phyloP scores from a whole-genome alignment of 164 flowering plant species.

The Dillenia suffruticosa region DNA sequence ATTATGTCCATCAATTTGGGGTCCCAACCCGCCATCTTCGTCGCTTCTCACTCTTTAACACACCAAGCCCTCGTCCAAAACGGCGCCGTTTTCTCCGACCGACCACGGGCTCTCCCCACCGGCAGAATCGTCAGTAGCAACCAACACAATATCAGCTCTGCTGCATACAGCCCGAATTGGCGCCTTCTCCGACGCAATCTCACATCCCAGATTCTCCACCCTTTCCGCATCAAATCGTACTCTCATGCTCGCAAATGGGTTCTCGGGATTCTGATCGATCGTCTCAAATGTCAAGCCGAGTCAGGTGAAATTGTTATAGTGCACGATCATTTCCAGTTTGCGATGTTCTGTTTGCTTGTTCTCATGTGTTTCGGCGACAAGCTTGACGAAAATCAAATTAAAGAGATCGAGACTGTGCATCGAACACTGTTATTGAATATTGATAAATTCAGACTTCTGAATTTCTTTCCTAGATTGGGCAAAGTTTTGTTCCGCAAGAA shows the following conservation, averaged over 20 bases:
- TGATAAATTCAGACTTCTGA: conserved; percentile 10
- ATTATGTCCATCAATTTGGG: conserved; percentile 35
- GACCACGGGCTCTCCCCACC: conserved; percentile 18
- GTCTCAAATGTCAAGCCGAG: conserved; percentile 5
- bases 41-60: conserved; percentile 26
- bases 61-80: conserved; percentile 39
- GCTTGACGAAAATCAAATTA: conserved; percentile 23
- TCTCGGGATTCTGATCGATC: conserved; percentile 8
- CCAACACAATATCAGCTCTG: conserved; percentile 24
- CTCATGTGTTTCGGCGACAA: conserved; percentile 46
- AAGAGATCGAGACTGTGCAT: conserved; percentile 17
- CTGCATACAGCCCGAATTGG: conserved; percentile 41
- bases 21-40: conserved; percentile 24
- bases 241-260: conserved; percentile 29
- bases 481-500: conserved; percentile 20
- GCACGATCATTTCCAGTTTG: conserved; percentile 18
- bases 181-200: conserved; percentile 40
- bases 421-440: conserved; percentile 7
- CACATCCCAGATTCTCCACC: conserved; percentile 28
- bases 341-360: conserved; percentile 31
- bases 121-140: conserved; percentile 10
- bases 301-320: conserved; percentile 11
- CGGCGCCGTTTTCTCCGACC: conserved; percentile 37
- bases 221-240: conserved; percentile 26
- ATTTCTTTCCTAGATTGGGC: conserved; percentile 22